Percentiles rank a stretch among this genome's conserved stretches.
phyloP scores from a whole-genome alignment of 139 green algal genomes.

The Tetraselmis striata region DNA sequence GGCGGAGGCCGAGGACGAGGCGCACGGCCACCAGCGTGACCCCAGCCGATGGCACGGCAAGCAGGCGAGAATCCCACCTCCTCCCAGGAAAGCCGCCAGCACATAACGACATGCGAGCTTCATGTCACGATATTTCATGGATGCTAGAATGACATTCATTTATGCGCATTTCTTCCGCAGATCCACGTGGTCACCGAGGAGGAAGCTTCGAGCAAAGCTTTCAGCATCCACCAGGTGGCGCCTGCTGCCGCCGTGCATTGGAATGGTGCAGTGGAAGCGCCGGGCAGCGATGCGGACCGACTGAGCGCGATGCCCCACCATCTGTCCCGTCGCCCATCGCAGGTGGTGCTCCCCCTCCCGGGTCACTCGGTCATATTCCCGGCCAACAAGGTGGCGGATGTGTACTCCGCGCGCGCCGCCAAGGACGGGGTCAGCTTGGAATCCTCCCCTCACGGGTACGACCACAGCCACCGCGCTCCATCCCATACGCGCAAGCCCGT shows the following conservation, averaged over 20 bases:
- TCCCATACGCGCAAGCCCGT: background rate
- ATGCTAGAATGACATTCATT: too few relatives aligned
- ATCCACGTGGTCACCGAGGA: constrained; percentile 68
- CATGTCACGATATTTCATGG: too few relatives aligned
- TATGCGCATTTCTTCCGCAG: too few relatives aligned
- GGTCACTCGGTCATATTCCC: constrained; percentile 48
- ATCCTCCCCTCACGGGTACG: background rate
- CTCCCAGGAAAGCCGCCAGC: too few relatives aligned
- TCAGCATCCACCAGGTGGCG: constrained; percentile 45
- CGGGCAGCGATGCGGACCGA: too few relatives aligned
- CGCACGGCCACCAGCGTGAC: background rate
- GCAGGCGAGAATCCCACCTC: background rate
- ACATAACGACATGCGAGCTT: too few relatives aligned
- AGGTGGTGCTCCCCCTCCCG: constrained; percentile 87
- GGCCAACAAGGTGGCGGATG: constrained; percentile 30
- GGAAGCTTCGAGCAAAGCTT: constrained; percentile 48
- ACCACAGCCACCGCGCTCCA: background rate
- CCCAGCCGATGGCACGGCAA: background rate
- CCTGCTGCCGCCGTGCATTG: too few relatives aligned
- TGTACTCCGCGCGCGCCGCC: constrained; percentile 21
- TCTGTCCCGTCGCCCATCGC: too few relatives aligned
- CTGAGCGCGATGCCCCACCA: too few relatives aligned
- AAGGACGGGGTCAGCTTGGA: constrained; percentile 16
- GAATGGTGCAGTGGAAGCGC: too few relatives aligned
- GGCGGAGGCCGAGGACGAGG: background rate